These are phyloP conservation scores for Limtongia smithiae DNA, from an alignment of 805 yeast species.

Conservation along the genomic window DNA sequence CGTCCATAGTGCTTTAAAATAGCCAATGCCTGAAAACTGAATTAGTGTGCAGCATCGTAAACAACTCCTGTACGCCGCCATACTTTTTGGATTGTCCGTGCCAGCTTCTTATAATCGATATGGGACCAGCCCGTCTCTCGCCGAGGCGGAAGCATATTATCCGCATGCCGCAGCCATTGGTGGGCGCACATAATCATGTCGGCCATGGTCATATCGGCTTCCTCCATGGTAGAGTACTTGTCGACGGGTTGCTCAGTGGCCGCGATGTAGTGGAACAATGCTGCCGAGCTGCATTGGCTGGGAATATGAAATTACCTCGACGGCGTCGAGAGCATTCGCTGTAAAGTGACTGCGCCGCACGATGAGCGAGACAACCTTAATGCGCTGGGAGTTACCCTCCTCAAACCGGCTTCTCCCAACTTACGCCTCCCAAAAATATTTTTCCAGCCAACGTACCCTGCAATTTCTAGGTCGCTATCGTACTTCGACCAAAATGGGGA, in stretches of 20 bases:
- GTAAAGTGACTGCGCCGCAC: background rate
- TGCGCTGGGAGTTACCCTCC: too few relatives aligned
- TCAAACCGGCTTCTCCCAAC: too few relatives aligned
- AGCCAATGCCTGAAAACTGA: conserved; percentile 9
- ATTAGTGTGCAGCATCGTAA: too few relatives aligned
- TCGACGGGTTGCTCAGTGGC: too few relatives aligned
- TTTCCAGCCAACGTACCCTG: background rate
- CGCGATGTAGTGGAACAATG: too few relatives aligned
- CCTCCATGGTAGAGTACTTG: too few relatives aligned
- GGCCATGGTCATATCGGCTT: background rate
- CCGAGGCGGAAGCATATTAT: conserved; percentile 8
- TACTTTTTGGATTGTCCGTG: conserved; percentile 1
- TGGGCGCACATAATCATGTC: conserved; percentile 2
- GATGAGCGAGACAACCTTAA: background rate
- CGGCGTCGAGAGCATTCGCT: conserved; percentile 2
- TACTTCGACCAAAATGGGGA: conserved; percentile 22
- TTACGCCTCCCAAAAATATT: background rate
- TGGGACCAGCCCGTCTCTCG: conserved; percentile 4
- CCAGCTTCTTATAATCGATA: conserved; percentile 4
- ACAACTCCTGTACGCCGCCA: background rate
- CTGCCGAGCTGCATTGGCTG: too few relatives aligned
- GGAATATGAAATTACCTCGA: too few relatives aligned
- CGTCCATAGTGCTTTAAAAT: conserved; percentile 1
- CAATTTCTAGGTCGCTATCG: background rate
- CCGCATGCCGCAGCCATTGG: conserved; percentile 9